These are phyloP conservation scores for Mortierella sp. DNA, from an alignment of 371 early-diverging fungal genomes.

Conservation along the genomic window DNA sequence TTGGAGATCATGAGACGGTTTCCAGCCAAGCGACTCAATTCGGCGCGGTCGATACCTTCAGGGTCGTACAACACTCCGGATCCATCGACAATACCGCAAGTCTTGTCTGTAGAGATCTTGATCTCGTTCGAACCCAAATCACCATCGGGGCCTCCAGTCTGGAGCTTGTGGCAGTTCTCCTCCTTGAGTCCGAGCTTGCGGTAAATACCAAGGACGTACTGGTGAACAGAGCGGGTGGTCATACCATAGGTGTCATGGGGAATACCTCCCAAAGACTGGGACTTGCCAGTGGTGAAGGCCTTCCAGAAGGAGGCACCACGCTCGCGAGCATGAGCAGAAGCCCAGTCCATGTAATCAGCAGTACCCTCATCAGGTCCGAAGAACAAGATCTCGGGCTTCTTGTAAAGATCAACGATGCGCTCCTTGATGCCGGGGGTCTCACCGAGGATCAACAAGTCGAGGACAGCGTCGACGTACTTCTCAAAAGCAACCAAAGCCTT, in stretches of 20 bases:
- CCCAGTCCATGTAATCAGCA: slow-evolving; percentile 99
- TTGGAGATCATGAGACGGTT: slow-evolving; percentile 88
- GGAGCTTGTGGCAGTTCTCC: slow-evolving; percentile 86
- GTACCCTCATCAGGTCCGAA: slow-evolving; percentile 99
- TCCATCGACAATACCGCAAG: slow-evolving; percentile 96
- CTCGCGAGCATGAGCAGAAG: slow-evolving; percentile 94
- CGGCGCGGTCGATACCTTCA: slow-evolving; percentile 90
- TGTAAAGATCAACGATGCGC: slow-evolving; percentile 90
- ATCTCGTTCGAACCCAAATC: slow-evolving; percentile 99
- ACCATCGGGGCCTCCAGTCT: slow-evolving; percentile 99
- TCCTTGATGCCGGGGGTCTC: slow-evolving; percentile 98
- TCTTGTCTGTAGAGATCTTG: slow-evolving; percentile 97
- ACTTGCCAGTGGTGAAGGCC: slow-evolving; percentile 99
- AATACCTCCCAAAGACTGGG: slow-evolving; percentile 96
- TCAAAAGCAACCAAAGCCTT: slow-evolving; percentile 97
- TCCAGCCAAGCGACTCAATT: slow-evolving; percentile 87
- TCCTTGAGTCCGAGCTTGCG: slow-evolving; percentile 90
- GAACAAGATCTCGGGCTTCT: slow-evolving; percentile 97
- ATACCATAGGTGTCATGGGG: slow-evolving; percentile 98
- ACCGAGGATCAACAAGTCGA: slow-evolving; percentile 94
- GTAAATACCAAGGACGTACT: slow-evolving; percentile 97
- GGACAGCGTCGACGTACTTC: slow-evolving; percentile 96
- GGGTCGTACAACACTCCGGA: slow-evolving; percentile 96
- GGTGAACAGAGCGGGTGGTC: slow-evolving; percentile 99
- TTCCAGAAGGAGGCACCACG: slow-evolving; percentile 98